A percentile compares a stretch with the other conserved stretches of the same genome.
Conservation (phyloP, 306 rosid species). For the Pyrus betulifolia region DNA sequence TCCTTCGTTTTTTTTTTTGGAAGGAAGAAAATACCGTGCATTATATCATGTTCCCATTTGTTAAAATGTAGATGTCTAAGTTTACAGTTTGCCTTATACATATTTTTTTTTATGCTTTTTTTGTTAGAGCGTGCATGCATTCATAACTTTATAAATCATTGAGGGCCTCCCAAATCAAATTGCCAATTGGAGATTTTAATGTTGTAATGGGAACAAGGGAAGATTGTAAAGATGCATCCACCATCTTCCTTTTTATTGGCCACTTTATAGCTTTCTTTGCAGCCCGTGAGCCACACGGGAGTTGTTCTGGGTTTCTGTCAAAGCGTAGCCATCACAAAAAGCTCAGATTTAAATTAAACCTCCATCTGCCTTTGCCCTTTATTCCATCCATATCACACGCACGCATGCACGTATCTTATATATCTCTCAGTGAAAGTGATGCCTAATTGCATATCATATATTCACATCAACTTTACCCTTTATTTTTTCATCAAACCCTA, state of each 20-base stretch:
- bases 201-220: not conserved
- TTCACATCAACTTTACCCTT: constrained; percentile 27
- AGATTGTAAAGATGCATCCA: not conserved
- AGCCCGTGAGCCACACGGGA: constrained; percentile 66
- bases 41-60: too few species aligned
- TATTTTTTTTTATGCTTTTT: not conserved
- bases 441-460: constrained; percentile 16
- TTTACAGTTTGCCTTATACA: not conserved
- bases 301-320: constrained; percentile 11
- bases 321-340: constrained; percentile 20
- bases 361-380: constrained; percentile 34
- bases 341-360: constrained; percentile 22
- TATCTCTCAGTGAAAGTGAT: constrained; percentile 26
- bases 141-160: not conserved
- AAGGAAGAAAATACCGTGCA: not conserved
- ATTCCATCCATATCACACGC: constrained; percentile 56
- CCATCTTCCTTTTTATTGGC: constrained; percentile 1
- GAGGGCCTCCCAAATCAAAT: not conserved
- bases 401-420: constrained; percentile 45
- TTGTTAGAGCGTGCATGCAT: not conserved
- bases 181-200: not conserved
- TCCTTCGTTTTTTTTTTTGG: not conserved
- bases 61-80: not conserved
- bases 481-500: not conserved
- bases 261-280: constrained; percentile 8